Evolutionary conservation across 768 basidiomycete species (phyloP).

Genomic region (Gelatoporia subvermispora): DNA sequence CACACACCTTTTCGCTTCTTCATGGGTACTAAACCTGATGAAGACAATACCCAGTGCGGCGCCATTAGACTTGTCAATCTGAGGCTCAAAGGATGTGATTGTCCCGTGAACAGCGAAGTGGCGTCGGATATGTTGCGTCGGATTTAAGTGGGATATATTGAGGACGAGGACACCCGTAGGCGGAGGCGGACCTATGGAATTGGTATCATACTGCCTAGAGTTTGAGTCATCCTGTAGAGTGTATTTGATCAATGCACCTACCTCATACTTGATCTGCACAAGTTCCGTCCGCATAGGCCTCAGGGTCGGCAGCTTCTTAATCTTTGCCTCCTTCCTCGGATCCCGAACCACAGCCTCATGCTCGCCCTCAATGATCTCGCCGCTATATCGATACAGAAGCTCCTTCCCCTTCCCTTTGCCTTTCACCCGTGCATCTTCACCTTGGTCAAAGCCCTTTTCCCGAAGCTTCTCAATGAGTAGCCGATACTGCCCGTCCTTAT

Average conservation of each 20-base stretch:
- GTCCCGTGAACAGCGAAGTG: conserved; percentile 62
- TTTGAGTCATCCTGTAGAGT: too few relatives aligned
- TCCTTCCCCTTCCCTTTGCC: conserved; percentile 67
- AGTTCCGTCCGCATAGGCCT: conserved; percentile 37
- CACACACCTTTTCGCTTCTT: conserved; percentile 66
- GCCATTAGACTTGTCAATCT: conserved; percentile 77
- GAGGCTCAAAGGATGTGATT: conserved; percentile 65
- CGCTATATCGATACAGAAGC: conserved; percentile 46
- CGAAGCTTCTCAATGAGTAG: conserved; percentile 39
- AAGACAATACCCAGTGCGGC: conserved; percentile 78
- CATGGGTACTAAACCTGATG: conserved; percentile 59
- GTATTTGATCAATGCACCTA: conserved; percentile 24
- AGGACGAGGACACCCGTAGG: conserved; percentile 70
- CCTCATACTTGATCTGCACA: conserved; percentile 50
- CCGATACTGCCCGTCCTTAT: conserved; percentile 34
- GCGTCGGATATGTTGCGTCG: conserved; percentile 56
- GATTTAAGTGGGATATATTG: conserved; percentile 66
- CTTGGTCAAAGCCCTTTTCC: conserved; percentile 19
- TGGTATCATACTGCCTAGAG: conserved; percentile 58
- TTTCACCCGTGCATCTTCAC: conserved; percentile 40
- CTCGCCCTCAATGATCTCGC: conserved; percentile 46
- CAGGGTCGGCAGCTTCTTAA: conserved; percentile 19
- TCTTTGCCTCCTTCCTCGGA: conserved; percentile 46
- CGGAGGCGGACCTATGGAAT: conserved; percentile 70
- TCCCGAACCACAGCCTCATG: conserved; percentile 41